Base-by-base conservation (phyloP, 2,329 filamentous ascomycete genomes). In the Hawksworthiomyces lignivorus region DNA sequence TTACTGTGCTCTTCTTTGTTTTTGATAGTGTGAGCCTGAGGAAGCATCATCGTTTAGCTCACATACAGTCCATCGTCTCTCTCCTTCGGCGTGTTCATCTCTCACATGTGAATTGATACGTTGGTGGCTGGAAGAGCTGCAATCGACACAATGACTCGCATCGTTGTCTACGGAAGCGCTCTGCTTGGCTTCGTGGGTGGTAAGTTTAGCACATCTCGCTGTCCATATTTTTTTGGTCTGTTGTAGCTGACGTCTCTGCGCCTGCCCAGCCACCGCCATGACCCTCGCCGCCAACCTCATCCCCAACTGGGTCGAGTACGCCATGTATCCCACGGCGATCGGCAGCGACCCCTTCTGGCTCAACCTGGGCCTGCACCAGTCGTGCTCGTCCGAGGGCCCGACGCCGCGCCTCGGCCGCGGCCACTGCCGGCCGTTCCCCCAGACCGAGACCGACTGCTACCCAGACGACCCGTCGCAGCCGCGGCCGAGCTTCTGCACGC, bases 281-380 rank as follows among this genome's bases (percentile, higher is more conserved):
- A 85, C 83, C 19, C 68, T 89, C 40, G 70, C 76, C 30, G 75
- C 83, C 41, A 83, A 87, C 51, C 64, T 77, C 46, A 69, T 82
- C 35, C 82, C 85, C 14, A 68, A 77, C 61, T 92, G 86, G 85
- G 67, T 88, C 38, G 71, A 72, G 41, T 87, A 77, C 59, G 64
- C 72, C 32, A 73, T 77, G 31, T 38, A 46, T 22, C 41, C 49
- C 9, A 68, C 67, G 7, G 67, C 68, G 15, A 62, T 68, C 38
- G 56, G 62, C 27, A 68, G 69, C 55, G 62, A 64, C 45, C 65
- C 58, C 27, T 67, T 72, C 50, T 65, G 67, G 50, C 75, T 79
- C 52, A 75, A 73, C 48, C 78, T 88, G 57, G 90, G 90, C 45
- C 77, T 98, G 34, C 85, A 95, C 63, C 75, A 74, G 52, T 80